These are phyloP conservation scores for Eucalyptus sp. DNA, from an alignment of 345 rosid genomes.

Conservation along the genomic window DNA sequence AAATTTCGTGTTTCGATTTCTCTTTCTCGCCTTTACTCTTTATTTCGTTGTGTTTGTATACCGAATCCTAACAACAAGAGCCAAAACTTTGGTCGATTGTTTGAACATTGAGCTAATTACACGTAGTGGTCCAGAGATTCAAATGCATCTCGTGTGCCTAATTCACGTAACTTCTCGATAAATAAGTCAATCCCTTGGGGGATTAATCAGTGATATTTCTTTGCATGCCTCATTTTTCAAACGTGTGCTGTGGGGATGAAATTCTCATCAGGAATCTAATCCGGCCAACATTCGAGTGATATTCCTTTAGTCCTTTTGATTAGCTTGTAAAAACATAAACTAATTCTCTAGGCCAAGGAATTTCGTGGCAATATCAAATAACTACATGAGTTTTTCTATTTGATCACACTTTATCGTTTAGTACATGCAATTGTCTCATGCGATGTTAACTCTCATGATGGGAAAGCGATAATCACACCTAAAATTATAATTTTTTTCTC, in stretches of 20 bases:
- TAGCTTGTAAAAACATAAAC: background rate
- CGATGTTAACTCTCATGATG: background rate
- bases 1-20: no score
- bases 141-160: background rate
- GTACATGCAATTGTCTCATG: accelerated
- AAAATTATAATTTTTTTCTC: background rate
- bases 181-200: background rate
- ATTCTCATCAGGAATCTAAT: background rate
- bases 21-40: no score
- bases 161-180: background rate
- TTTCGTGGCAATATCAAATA: background rate
- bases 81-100: background rate
- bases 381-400: accelerated
- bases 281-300: background rate
- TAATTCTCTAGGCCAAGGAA: background rate
- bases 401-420: background rate
- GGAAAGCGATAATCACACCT: background rate
- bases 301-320: background rate
- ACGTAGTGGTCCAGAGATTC: background rate
- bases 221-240: background rate
- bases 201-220: background rate
- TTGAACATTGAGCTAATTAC: background rate
- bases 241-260: background rate
- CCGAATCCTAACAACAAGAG: background rate
- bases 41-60: background rate